A percentile compares a stretch with the other conserved stretches of the same genome.
Evolutionary conservation across 2,329 filamentous ascomycete species (phyloP).

Genomic region (Colletotrichum somersetense): DNA sequence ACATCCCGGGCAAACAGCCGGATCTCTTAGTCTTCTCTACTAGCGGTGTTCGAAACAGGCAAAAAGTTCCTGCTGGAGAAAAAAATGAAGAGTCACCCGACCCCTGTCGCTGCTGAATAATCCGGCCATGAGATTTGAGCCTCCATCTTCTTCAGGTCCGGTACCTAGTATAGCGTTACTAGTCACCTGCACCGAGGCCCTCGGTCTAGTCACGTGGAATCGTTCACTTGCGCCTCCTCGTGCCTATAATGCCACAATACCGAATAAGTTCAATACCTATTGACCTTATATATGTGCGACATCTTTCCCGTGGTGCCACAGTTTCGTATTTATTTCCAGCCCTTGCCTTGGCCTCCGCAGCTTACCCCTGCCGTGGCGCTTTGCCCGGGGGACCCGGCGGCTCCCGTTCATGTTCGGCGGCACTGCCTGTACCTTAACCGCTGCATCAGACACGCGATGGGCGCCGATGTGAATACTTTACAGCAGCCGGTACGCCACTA

Average conservation of each 20-base stretch:
- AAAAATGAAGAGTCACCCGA: background rate
- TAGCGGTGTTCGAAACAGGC: constrained; percentile 13
- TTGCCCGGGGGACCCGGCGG: background rate
- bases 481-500: background rate
- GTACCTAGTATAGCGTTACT: background rate
- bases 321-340: background rate
- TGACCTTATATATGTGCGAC: background rate
- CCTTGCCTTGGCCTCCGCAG: background rate
- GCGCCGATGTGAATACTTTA: background rate
- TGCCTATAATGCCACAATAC: background rate
- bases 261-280: background rate
- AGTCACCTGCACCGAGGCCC: too few species aligned
- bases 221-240: background rate
- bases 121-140: background rate
- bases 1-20: background rate
- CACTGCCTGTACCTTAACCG: constrained; percentile 16
- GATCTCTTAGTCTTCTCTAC: background rate
- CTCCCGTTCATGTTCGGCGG: constrained; percentile 7
- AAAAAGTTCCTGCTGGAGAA: constrained; percentile 24
- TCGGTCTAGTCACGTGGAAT: background rate
- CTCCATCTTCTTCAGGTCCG: background rate
- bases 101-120: constrained; percentile 15
- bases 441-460: constrained; percentile 4
- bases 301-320: background rate
- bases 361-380: background rate